These are phyloP conservation scores for Thalassiosira profunda DNA, from an alignment of 108 stramenopile species.

Conservation along the genomic window DNA sequence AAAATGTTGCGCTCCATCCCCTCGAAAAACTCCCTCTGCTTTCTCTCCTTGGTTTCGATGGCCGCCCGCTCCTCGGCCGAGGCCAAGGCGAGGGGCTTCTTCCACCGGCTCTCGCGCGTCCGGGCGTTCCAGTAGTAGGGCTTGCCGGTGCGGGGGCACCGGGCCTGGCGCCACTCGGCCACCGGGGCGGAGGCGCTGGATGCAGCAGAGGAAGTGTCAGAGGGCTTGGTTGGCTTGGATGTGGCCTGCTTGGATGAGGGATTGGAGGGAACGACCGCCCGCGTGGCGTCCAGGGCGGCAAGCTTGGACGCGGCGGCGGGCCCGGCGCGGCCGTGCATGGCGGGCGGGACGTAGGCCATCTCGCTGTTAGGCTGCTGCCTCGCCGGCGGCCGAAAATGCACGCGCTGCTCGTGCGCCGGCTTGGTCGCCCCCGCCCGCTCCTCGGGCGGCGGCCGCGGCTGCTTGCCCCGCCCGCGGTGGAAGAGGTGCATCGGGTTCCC, in stretches of 20 bases:
- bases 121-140: slow-evolving; percentile 93
- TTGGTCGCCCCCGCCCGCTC: not conserved
- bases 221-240: not conserved
- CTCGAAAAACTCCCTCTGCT: slow-evolving; percentile 86
- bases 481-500: no score
- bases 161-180: slow-evolving; percentile 69
- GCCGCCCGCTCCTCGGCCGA: slow-evolving; percentile 57
- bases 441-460: no score
- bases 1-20: slow-evolving; percentile 91
- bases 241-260: not conserved
- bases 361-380: not conserved
- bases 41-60: slow-evolving; percentile 73
- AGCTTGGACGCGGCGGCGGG: no score
- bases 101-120: slow-evolving; percentile 96
- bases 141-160: slow-evolving; percentile 75
- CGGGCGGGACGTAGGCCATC: not conserved
- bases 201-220: not conserved
- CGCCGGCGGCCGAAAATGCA: not conserved
- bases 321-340: not conserved
- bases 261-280: no score
- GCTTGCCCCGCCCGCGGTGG: no score
- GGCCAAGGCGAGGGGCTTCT: slow-evolving; percentile 87
- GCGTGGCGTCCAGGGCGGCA: no score
- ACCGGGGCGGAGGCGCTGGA: not conserved
- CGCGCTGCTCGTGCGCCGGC: not conserved